Base-by-base conservation (phyloP, 2,329 filamentous ascomycete species). In the Parastagonospora nodorum region DNA sequence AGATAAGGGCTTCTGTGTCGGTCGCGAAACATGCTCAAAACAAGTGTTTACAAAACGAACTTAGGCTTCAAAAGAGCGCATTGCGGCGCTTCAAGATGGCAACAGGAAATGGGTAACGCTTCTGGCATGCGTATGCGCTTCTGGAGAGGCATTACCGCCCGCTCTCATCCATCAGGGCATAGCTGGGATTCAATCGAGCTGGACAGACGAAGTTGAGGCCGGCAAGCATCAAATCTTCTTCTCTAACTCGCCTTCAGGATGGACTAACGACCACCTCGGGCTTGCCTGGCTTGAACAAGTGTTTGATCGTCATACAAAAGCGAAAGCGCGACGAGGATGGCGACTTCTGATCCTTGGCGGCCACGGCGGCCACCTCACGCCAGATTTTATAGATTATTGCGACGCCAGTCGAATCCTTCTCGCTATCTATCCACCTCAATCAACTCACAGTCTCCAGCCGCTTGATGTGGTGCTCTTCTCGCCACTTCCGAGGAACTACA, bases 311-410 rank as follows among this genome's bases (percentile, higher is more conserved):
- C 15, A 42, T 27, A 59, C 51, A 4, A 57, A 55, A 42, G 40
- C n/a, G 8, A 58, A 55, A 48, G 42, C 53, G 8, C 36, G 43
- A 30, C 12, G 28, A 47, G 42, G 14, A 14, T 55, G 46, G 14
- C 39, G 49, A 12, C 32, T 60, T 31, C 48, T 60, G n/a, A 54
- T 58, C 37, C n/a, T 61, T 27, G 40, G 58, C 29, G 45, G 58
- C 38, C 45, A 61, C 48, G 48, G 52, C 15, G 56, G 50, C 33
- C 46, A 57, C 36, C 15, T 60, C 4, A 50, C 53, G 16, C 44
- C 30, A 15, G 39, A 42, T 2, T 61, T 56, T 42, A 54, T 58
- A 19, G 42, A 56, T 5, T 61, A 53, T 28, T 58, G 51, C 19
- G 19, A 24, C 19, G 19, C 19, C 19, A 24, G 5, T 5, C 3